phyloP scores from a whole-genome alignment of 2,329 filamentous ascomycete genomes.

The Teratosphaeria gauchensis region DNA sequence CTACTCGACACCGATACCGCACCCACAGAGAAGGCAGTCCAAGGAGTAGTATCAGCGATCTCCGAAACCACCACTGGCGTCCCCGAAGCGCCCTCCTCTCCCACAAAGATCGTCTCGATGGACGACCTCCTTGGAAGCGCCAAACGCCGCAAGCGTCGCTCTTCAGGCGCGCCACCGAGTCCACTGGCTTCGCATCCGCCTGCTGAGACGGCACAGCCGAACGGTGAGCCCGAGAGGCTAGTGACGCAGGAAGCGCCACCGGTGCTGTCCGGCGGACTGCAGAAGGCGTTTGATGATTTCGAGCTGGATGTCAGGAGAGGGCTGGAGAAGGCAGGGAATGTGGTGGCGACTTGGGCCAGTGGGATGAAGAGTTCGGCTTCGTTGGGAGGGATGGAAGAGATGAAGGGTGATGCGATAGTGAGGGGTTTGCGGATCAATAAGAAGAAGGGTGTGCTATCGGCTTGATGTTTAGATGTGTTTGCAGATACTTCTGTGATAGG shows the following conservation, averaged over 20 bases:
- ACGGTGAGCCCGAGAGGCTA: no score
- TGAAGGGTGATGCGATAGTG: conserved; percentile 12
- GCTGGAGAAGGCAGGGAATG: conserved; percentile 7
- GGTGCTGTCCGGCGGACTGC: conserved; percentile 1
- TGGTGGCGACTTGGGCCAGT: conserved; percentile 8
- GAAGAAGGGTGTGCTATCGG: conserved; percentile 2
- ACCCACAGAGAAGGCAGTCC: neutral
- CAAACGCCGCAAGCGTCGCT: conserved; percentile 19
- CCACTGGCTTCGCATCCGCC: conserved; percentile 19
- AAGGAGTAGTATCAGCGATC: neutral
- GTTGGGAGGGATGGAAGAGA: conserved; percentile 5
- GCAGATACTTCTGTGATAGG: no score
- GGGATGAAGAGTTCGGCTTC: neutral
- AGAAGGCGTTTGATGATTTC: conserved; percentile 17
- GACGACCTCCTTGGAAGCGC: conserved; percentile 19
- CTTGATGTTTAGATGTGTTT: no score
- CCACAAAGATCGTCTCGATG: conserved; percentile 17
- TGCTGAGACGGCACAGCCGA: conserved; percentile 1
- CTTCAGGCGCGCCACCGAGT: conserved; percentile 12
- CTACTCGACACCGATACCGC: conserved; percentile 7
- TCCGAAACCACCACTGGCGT: conserved; percentile 5
- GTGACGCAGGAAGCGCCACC: no score
- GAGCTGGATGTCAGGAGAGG: conserved; percentile 16
- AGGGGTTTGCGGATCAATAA: conserved; percentile 8
- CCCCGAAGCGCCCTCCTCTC: conserved; percentile 8